Percentiles rank a stretch among this genome's conserved stretches.
Conservation (phyloP, 2,329 filamentous ascomycete species). For the Helotiales sp. region DNA sequence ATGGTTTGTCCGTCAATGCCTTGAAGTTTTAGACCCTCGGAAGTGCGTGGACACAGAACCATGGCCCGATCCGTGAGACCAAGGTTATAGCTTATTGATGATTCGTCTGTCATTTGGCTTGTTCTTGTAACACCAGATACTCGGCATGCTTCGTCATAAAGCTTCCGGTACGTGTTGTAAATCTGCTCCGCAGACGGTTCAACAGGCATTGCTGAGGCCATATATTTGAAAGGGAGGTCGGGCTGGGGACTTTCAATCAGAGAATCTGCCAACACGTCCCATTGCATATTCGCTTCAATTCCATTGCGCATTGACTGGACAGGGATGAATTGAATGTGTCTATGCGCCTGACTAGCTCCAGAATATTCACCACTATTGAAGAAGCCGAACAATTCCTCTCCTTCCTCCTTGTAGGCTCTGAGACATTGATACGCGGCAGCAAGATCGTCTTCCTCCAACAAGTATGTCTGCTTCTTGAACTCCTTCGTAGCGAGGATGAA, state of each 20-base stretch:
- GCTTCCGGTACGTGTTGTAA: conserved; percentile 25
- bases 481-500: conserved; percentile 69
- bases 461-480: conserved; percentile 63
- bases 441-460: conserved; percentile 61
- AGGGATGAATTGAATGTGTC: conserved; percentile 72
- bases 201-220: conserved; percentile 24
- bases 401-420: conserved; percentile 48
- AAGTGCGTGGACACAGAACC: conserved; percentile 53
- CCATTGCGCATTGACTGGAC: conserved; percentile 62
- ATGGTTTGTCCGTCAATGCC: conserved; percentile 22
- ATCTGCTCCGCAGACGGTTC: conserved; percentile 21
- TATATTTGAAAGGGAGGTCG: conserved; percentile 34
- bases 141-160: conserved; percentile 27
- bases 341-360: conserved; percentile 70
- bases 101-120: conserved; percentile 19
- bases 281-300: conserved; percentile 34
- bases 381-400: conserved; percentile 36
- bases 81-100: conserved; percentile 63
- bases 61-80: conserved; percentile 56
- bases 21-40: conserved; percentile 46
- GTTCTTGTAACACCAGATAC: not conserved
- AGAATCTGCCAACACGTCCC: conserved; percentile 50
- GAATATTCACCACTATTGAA: conserved; percentile 66
- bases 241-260: conserved; percentile 28
- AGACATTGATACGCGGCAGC: conserved; percentile 62